These are phyloP conservation scores for Cadophora luteo-olivacea DNA, from an alignment of 2,329 filamentous ascomycete species.

Conservation along the genomic window DNA sequence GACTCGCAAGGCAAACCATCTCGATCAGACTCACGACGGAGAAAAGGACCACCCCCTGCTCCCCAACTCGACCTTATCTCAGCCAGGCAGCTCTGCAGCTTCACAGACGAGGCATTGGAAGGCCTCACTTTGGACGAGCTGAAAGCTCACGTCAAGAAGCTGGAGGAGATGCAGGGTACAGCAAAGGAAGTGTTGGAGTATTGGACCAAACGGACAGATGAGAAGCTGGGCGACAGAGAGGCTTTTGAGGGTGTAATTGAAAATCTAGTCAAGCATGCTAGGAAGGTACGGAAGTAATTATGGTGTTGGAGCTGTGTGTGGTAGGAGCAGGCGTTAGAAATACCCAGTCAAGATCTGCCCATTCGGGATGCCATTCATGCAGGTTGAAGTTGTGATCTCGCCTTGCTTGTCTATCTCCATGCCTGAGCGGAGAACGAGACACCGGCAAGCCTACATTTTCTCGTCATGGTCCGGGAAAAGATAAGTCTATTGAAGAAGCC, in stretches of 20 bases:
- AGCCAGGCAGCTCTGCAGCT: constrained; percentile 79
- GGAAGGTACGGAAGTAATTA: constrained; percentile 77
- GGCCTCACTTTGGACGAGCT: constrained; percentile 84
- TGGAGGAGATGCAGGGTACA: constrained; percentile 72
- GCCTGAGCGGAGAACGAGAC: no score
- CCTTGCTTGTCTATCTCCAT: no score
- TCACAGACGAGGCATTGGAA: constrained; percentile 81
- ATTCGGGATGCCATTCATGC: not conserved
- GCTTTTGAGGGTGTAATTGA: constrained; percentile 97
- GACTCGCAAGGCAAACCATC: constrained; percentile 63
- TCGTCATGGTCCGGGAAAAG: no score
- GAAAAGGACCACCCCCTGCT: constrained; percentile 67
- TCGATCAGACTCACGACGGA: constrained; percentile 49
- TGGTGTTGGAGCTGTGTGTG: not conserved
- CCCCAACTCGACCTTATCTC: constrained; percentile 81
- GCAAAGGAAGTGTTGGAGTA: constrained; percentile 83
- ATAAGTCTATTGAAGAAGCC: no score
- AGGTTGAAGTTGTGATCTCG: no score
- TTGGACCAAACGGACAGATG: constrained; percentile 86
- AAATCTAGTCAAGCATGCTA: constrained; percentile 89
- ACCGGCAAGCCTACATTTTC: no score
- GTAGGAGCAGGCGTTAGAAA: constrained; percentile 10
- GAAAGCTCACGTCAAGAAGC: constrained; percentile 69
- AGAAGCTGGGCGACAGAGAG: constrained; percentile 88
- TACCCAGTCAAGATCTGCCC: constrained; percentile 5